Conservation (phyloP, 2,329 filamentous ascomycete genomes). For the Beauveria varroae region DNA sequence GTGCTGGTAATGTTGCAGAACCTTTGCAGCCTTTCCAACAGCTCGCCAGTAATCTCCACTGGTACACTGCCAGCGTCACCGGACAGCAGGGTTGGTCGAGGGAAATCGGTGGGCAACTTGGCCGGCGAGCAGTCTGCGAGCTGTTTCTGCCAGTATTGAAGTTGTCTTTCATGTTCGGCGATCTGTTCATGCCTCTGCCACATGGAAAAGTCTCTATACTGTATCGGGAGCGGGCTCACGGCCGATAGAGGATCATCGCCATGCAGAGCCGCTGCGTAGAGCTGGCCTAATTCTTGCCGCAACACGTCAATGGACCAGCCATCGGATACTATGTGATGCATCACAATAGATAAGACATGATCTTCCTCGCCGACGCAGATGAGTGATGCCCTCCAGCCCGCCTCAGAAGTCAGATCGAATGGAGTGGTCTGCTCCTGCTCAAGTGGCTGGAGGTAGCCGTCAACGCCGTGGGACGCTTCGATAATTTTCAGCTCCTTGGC, state of each 20-base stretch:
- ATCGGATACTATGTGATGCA: constrained; percentile 24
- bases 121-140: constrained; percentile 6
- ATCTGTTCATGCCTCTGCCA: constrained; percentile 9
- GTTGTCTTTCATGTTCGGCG: constrained; percentile 6
- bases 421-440: constrained; percentile 16
- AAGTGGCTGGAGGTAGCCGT: background rate
- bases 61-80: background rate
- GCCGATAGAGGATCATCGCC: constrained; percentile 9
- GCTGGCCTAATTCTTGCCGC: constrained; percentile 14
- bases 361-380: constrained; percentile 12
- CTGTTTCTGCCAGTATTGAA: constrained; percentile 12
- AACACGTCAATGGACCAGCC: constrained; percentile 23
- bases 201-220: constrained; percentile 12
- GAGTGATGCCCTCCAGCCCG: constrained; percentile 17
- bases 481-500: constrained; percentile 1
- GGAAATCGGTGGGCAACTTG: background rate
- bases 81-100: background rate
- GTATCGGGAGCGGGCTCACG: constrained; percentile 10
- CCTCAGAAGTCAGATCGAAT: constrained; percentile 17
- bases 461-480: background rate
- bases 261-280: constrained; percentile 16
- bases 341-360: constrained; percentile 19
- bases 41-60: background rate
- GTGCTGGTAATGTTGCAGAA: constrained; percentile 10
- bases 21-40: constrained; percentile 5